These are phyloP conservation scores for Elymus sibiricus DNA, from an alignment of 176 grass and related monocot genomes.

Conservation along the genomic window DNA sequence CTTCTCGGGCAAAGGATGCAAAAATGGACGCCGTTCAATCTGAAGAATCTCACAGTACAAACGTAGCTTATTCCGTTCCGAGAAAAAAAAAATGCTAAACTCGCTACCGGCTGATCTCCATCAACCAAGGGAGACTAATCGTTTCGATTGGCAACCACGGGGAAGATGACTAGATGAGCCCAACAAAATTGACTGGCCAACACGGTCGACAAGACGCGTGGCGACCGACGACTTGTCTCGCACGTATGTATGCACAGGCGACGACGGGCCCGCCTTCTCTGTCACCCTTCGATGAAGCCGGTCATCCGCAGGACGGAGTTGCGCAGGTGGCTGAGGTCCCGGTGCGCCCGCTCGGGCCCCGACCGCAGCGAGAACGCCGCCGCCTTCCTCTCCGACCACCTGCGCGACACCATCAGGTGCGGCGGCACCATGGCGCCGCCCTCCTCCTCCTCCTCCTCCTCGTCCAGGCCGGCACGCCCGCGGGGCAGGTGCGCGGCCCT, in stretches of 20 bases:
- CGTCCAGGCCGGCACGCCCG: neutral
- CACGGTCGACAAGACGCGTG: neutral
- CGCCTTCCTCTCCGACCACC: slow-evolving; percentile 6
- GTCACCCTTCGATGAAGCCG: slow-evolving; percentile 78
- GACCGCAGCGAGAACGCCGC: slow-evolving; percentile 59
- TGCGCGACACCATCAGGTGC: slow-evolving; percentile 56
- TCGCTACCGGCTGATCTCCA: neutral
- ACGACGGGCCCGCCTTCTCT: neutral
- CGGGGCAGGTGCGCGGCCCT: neutral
- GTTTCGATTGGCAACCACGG: neutral
- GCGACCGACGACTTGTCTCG: neutral
- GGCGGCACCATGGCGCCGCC: slow-evolving; percentile 47
- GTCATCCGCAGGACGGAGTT: slow-evolving; percentile 72
- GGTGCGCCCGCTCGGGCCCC: slow-evolving; percentile 55
- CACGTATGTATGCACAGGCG: neutral
- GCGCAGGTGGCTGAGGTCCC: slow-evolving; percentile 67
- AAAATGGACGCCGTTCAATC: neutral
- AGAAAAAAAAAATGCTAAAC: neutral
- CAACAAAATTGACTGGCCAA: slow-evolving; percentile 17
- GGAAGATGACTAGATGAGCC: neutral
- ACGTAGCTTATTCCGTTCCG: too few relatives aligned
- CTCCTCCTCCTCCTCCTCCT: neutral
- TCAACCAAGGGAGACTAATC: neutral
- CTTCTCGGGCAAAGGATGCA: neutral
- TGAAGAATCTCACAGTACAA: neutral